These are phyloP conservation scores for Colletotrichum magnum DNA, from an alignment of 2,329 filamentous ascomycete genomes.

Conservation along the genomic window DNA sequence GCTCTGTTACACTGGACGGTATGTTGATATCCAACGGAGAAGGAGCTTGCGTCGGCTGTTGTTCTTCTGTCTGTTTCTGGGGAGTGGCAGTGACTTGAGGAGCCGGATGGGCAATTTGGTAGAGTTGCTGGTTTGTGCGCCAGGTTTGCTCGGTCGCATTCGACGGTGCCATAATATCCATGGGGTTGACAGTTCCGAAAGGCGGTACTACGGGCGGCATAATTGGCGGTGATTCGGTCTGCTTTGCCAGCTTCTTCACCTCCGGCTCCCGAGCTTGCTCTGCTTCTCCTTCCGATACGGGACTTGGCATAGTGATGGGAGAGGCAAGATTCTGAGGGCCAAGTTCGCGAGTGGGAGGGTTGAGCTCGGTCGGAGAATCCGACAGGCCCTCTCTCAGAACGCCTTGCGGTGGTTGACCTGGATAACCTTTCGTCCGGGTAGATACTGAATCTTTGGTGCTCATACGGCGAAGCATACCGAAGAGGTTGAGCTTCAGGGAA, in stretches of 20 bases:
- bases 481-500: conserved; percentile 54
- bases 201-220: conserved; percentile 52
- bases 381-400: conserved; percentile 36
- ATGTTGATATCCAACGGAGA: conserved; percentile 63
- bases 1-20: conserved; percentile 48
- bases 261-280: conserved; percentile 14
- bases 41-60: not conserved
- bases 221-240: conserved; percentile 36
- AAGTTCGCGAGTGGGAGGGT: conserved; percentile 8
- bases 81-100: conserved; percentile 37
- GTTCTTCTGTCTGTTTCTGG: not conserved
- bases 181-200: conserved; percentile 66
- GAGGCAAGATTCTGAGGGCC: conserved; percentile 12
- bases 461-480: conserved; percentile 52
- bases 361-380: conserved; percentile 51
- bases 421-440: conserved; percentile 18
- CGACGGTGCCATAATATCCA: conserved; percentile 66
- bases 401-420: conserved; percentile 20
- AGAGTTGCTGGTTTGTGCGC: conserved; percentile 52
- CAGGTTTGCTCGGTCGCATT: conserved; percentile 52
- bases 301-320: conserved; percentile 29
- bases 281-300: conserved; percentile 26
- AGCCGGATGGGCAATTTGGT: conserved; percentile 47
- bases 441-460: conserved; percentile 42
- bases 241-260: not conserved